Percentiles rank a stretch among this genome's conserved stretches.
Conservation (phyloP, 2,329 filamentous ascomycete genomes). For the Penicillium decumbens region DNA sequence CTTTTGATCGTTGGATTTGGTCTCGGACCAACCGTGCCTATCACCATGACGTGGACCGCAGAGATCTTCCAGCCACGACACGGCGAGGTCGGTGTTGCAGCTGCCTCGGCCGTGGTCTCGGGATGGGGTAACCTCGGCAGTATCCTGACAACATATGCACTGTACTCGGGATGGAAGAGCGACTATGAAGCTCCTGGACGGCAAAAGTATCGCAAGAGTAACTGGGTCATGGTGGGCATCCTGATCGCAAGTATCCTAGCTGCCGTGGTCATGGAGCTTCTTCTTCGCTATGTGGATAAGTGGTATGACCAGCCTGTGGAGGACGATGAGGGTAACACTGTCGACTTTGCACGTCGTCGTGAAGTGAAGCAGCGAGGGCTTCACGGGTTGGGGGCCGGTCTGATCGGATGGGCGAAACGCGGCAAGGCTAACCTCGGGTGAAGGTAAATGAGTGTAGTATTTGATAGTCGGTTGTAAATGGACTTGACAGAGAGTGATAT, state of each 20-base stretch:
- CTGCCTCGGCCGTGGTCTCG: constrained; percentile 78
- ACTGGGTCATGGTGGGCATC: constrained; percentile 83
- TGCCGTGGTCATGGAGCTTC: constrained; percentile 58
- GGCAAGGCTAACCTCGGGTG: constrained; percentile 1
- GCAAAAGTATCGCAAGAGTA: constrained; percentile 73
- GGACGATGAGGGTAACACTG: constrained; percentile 15
- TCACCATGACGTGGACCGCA: constrained; percentile 89
- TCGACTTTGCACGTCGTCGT: constrained; percentile 35
- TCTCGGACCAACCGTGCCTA: constrained; percentile 82
- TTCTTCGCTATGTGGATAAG: constrained; percentile 50
- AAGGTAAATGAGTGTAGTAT: background rate
- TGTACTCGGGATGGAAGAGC: constrained; percentile 80
- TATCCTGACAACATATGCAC: constrained; percentile 80
- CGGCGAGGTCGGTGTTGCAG: constrained; percentile 84
- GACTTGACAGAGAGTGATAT: background rate
- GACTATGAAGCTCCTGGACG: constrained; percentile 62
- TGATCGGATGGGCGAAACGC: constrained; percentile 12
- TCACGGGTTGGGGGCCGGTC: constrained; percentile 28
- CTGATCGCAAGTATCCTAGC: constrained; percentile 71
- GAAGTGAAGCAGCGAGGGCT: constrained; percentile 37
- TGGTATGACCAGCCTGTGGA: constrained; percentile 8
- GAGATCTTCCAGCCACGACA: constrained; percentile 87
- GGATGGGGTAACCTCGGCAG: constrained; percentile 82
- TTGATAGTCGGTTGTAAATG: too few relatives aligned
- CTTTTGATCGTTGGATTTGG: constrained; percentile 88